Evolutionary conservation across 2,329 filamentous ascomycete genomes (phyloP), one percentile per base, ranked within the genome.

Genomic region (Byssoonygena ceratinophila): DNA sequence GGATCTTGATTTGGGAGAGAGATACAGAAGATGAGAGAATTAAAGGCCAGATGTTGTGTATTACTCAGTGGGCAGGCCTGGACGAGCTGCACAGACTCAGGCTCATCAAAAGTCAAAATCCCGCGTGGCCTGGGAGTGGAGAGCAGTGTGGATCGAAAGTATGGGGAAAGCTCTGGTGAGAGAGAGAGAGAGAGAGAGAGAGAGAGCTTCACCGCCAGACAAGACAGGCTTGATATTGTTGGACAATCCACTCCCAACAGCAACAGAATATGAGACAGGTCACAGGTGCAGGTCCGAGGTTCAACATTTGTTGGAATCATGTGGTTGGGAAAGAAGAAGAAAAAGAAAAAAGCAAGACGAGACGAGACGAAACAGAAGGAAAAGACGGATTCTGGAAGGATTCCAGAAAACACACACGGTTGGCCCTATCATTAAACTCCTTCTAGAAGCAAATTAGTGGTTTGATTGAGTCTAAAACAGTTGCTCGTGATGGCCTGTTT

Each of bases 371-470:
- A 29, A 29, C n/a, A 43, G 22, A 43, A 43, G 12, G 2, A 29
- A 27, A 29, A 43, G 22, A 29, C 46, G n/a, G 14, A 39, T 49
- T 49, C 46, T 49, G 46, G 46, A 49, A 49, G 46, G 37, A 41
- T 32, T 27, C 23, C 12, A 49, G 27, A 49, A 40, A 12, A 40
- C 4, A 9, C 16, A 18, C 8, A 37, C 4, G 14, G 4, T 4
- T 4, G 32, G 4, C 32, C 7, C 14, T 20, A 12, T 36, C 6
- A n/a, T 39, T 48, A 48, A 48, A 31, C 46, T 49, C 46, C 46
- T 49, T 49, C 46, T 49, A 41, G 46, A 49, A 49, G 46, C 34
- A 49, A 39, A 20, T 31, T 49, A 49, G 46, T 31, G 25, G n/a
- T n/a, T n/a, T n/a, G n/a, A n/a, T n/a, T n/a, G n/a, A n/a, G n/a